Evolutionary conservation across 345 rosid species (phyloP), one percentile per base, ranked within the genome.

Genomic region (Trapa bicornis): DNA sequence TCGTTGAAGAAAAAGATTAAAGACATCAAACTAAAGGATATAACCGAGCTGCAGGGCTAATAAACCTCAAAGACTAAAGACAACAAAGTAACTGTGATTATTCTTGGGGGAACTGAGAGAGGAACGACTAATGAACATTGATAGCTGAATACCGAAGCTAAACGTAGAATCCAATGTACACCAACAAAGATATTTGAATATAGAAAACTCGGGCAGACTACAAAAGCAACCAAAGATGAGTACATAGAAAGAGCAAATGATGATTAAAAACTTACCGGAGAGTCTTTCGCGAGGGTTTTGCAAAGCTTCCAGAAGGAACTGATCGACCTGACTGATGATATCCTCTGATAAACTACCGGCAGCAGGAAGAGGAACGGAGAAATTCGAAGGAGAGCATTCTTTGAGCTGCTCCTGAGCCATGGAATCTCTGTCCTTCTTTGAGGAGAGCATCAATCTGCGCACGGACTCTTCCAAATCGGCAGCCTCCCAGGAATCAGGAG

Each of bases 401-500:
- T 47, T 60, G 14, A 74, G 50, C 65, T 67, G 64, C 38, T 37
- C 66, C 37, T 77, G 47, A 64, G 47, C 66, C 7, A 38, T 64
- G 41, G 10, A 15, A 35, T 53, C 71, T 35, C 73, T 67, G 64
- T 78, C 72, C 38, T 72, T 71, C 17, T 73, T 72, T 0, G 71
- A 65, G 54, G 81, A 77, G 41, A 88, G 86, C 80, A 81, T 74
- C 81, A 88, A 73, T 37, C 96, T 87, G 70, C 75, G 83, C 88
- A 86, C 75, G 63, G 92, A 71, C 52, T 85, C 86, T 57, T 88
- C 96, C 80, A 88, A 69, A 78, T 88, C 91, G 71, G 86, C 96
- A 15, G 77, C 84, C 85, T 88, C 96, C 96, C 96, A 88, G 22
- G 92, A 86, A 61, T 86, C 96, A 50, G 89, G 87, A 71, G 91